Evolutionary conservation across 169 alveolate genomes (phyloP).

Genomic region (Plasmodium coatneyi): DNA sequence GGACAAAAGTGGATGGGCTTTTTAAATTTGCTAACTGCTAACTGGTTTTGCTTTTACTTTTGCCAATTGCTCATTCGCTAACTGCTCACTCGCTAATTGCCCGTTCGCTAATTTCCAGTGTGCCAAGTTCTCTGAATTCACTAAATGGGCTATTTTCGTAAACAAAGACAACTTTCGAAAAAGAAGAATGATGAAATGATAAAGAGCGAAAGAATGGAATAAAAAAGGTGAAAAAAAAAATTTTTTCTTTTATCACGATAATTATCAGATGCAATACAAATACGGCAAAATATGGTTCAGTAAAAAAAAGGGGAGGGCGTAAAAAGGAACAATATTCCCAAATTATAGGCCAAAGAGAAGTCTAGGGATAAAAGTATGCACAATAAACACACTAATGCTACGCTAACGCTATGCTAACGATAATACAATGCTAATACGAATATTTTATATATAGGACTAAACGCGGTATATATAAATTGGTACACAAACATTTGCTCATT

Average conservation of each 20-base stretch:
- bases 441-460: neutral
- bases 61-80: neutral
- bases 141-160: neutral
- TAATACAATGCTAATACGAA: neutral
- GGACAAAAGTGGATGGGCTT: neutral
- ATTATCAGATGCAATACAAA: neutral
- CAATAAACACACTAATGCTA: neutral
- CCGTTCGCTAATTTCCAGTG: neutral
- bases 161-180: conserved; percentile 1
- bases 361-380: neutral
- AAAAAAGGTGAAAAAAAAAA: neutral
- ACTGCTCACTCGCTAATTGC: neutral
- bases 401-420: neutral
- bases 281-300: neutral
- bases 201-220: neutral
- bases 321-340: neutral
- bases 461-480: neutral
- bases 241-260: neutral
- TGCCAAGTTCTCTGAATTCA: neutral
- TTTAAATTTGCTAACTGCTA: neutral
- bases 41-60: neutral
- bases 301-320: neutral
- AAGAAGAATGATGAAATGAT: neutral
- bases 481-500: conserved; percentile 2
- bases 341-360: neutral